These are phyloP conservation scores for Colletotrichum sp. DNA, from an alignment of 2,329 filamentous ascomycete species.

Conservation along the genomic window DNA sequence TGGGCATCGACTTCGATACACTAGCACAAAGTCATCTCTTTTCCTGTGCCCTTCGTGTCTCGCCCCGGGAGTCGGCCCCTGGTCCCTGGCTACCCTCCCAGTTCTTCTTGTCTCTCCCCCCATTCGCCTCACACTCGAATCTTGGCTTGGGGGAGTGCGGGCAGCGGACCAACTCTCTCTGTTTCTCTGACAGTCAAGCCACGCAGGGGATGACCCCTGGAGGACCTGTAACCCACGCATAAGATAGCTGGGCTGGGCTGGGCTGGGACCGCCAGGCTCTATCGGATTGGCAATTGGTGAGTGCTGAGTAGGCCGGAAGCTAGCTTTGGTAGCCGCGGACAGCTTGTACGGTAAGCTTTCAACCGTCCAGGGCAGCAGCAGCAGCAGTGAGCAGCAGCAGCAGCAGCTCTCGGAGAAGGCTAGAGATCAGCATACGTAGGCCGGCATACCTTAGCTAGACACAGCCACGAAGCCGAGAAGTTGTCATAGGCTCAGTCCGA, in stretches of 20 bases:
- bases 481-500: constrained; percentile 1
- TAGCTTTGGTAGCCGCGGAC: background rate
- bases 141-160: constrained; percentile 17
- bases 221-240: constrained; percentile 5
- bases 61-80: background rate
- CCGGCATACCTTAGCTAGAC: constrained; percentile 3
- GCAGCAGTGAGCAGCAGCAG: background rate
- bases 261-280: background rate
- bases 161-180: background rate
- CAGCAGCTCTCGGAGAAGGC: background rate
- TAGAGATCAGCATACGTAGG: background rate
- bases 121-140: background rate
- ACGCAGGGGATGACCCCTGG: constrained; percentile 7
- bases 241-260: background rate
- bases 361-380: background rate
- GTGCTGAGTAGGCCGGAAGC: background rate
- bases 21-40: constrained; percentile 11
- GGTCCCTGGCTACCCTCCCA: background rate
- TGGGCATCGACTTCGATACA: background rate
- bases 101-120: background rate
- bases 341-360: background rate
- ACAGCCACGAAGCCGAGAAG: constrained; percentile 12
- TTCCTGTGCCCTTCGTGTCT: background rate
- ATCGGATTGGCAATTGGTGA: background rate
- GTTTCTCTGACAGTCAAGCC: constrained; percentile 7